Evolutionary conservation across 768 basidiomycete genomes (phyloP).

Genomic region (Lentinus tigrinus): DNA sequence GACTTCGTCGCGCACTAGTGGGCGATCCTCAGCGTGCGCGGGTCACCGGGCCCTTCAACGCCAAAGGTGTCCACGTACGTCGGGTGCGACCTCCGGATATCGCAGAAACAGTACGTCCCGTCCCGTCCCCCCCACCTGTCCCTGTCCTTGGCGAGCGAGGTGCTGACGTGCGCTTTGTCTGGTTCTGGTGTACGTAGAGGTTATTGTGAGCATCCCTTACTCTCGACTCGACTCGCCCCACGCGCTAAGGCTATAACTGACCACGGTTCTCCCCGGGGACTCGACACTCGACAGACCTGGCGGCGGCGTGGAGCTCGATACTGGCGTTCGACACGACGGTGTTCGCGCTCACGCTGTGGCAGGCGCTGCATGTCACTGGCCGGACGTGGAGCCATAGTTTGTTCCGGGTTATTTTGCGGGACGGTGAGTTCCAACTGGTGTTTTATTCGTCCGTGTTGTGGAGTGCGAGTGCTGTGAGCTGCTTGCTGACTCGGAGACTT

Average conservation of each 20-base stretch:
- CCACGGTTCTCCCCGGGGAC: too few relatives aligned
- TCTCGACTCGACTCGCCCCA: background rate
- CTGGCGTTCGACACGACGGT: conserved; percentile 19
- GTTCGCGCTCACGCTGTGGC: conserved; percentile 17
- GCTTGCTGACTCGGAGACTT: background rate
- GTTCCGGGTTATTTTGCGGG: background rate
- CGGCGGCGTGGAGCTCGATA: conserved; percentile 10
- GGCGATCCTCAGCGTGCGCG: background rate
- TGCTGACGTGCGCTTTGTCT: background rate
- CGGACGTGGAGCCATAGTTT: background rate
- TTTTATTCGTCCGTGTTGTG: too few relatives aligned
- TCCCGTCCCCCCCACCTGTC: too few relatives aligned
- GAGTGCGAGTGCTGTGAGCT: too few relatives aligned
- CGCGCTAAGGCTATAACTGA: too few relatives aligned
- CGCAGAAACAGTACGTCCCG: conserved; percentile 4
- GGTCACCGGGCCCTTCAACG: too few relatives aligned
- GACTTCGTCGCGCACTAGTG: too few relatives aligned
- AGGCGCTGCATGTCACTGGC: conserved; percentile 11
- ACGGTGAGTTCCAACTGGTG: too few relatives aligned
- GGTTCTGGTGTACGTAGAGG: too few relatives aligned
- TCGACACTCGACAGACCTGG: conserved; percentile 19
- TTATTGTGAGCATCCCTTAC: background rate
- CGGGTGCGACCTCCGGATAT: conserved; percentile 2
- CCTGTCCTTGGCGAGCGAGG: background rate
- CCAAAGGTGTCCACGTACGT: background rate